Percentiles rank a stretch among this genome's conserved stretches.
phyloP scores from a whole-genome alignment of 148 eudicot genomes.

The Rhododendron williamsianum region DNA sequence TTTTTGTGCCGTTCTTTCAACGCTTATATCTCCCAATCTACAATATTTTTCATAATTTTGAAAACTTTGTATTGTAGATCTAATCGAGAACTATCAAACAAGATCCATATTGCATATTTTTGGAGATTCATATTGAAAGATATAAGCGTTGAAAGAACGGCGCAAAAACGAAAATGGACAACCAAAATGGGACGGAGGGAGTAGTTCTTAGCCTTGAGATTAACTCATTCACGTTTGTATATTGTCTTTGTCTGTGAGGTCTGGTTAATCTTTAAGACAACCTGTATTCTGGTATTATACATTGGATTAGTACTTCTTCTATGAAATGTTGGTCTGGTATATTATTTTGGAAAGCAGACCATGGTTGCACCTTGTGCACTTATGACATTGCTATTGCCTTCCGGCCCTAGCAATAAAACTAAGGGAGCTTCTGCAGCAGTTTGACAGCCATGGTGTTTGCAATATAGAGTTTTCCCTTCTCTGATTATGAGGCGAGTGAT shows the following conservation, averaged over 20 bases:
- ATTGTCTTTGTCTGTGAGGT: background rate
- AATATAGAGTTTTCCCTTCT: background rate
- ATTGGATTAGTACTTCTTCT: background rate
- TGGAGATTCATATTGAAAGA: no score
- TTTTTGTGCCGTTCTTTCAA: no score
- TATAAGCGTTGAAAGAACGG: no score
- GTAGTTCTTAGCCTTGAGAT: background rate
- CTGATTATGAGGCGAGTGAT: background rate
- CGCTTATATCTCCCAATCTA: no score
- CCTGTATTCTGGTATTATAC: background rate
- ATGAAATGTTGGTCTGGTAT: background rate
- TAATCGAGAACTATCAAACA: no score
- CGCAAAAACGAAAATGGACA: no score
- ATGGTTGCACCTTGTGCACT: background rate
- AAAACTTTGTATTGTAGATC: no score
- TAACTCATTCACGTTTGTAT: background rate
- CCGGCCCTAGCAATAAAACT: background rate
- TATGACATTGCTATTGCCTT: background rate
- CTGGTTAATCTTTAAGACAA: background rate
- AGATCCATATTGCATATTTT: no score
- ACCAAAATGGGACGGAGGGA: no score
- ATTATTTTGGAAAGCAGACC: background rate
- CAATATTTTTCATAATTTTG: no score
- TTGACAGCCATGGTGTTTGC: background rate
- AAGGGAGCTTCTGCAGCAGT: conserved; percentile 1